Evolutionary conservation across 257 asterid genomes (phyloP).

Genomic region (Solanum paucissectum): DNA sequence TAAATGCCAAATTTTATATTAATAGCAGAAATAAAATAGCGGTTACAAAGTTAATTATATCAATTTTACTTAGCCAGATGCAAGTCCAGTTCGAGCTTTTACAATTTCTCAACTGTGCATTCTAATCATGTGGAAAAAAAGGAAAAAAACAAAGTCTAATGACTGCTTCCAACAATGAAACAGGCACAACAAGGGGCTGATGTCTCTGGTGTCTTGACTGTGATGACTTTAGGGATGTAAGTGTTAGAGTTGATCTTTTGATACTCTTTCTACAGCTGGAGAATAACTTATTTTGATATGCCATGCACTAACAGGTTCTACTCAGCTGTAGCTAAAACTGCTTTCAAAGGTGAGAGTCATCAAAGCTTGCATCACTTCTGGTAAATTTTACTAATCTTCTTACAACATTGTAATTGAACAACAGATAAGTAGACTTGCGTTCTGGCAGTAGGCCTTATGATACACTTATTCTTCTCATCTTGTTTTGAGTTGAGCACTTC

Average conservation of each 20-base stretch:
- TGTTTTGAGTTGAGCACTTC: not conserved
- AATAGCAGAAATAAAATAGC: not conserved
- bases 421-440: not conserved
- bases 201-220: slow-evolving; percentile 86
- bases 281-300: slow-evolving; percentile 20
- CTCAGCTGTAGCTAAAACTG: slow-evolving; percentile 89
- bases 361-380: slow-evolving; percentile 89
- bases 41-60: not conserved
- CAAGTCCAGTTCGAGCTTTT: not conserved
- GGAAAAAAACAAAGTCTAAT: slow-evolving; percentile 1
- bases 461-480: not conserved
- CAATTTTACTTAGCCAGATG: not conserved
- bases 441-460: not conserved
- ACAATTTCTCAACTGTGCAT: not conserved
- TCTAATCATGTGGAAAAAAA: not conserved
- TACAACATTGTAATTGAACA: not conserved
- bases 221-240: slow-evolving; percentile 96
- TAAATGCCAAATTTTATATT: not conserved
- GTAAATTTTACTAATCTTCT: slow-evolving; percentile 25
- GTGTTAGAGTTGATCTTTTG: slow-evolving; percentile 15
- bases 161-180: slow-evolving; percentile 9
- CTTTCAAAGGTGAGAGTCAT: slow-evolving; percentile 93
- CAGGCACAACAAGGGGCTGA: slow-evolving; percentile 84
- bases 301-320: slow-evolving; percentile 58
- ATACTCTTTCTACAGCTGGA: slow-evolving; percentile 5